phyloP scores from a whole-genome alignment of 2,329 filamentous ascomycete genomes.

The Fusarium sp. region DNA sequence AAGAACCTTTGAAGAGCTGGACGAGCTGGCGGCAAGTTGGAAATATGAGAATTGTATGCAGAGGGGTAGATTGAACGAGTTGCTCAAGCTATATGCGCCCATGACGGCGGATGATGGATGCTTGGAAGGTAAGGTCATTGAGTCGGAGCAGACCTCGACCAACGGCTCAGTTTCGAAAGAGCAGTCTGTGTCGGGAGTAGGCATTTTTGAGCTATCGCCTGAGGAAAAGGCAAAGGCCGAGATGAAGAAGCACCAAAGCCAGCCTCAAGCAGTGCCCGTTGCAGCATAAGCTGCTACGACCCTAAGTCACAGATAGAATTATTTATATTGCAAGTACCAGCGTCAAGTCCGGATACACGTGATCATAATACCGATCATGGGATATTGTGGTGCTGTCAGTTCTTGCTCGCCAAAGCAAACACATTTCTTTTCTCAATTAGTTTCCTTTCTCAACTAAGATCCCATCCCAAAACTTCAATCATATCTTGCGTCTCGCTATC shows the following conservation, averaged over 20 bases:
- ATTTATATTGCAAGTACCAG: no score
- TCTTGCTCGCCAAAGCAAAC: no score
- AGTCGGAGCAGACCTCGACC: neutral
- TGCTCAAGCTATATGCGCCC: conserved; percentile 57
- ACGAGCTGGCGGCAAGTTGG: conserved; percentile 63
- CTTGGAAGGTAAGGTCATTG: conserved; percentile 46
- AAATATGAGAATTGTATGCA: conserved; percentile 65
- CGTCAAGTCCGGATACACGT: no score
- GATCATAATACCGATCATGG: no score
- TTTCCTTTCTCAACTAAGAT: no score
- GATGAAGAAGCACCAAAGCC: neutral
- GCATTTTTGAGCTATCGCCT: conserved; percentile 47
- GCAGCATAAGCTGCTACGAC: neutral
- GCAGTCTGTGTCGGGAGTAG: conserved; percentile 44
- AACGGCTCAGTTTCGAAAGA: conserved; percentile 1
- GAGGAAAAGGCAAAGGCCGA: conserved; percentile 35
- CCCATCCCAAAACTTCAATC: no score
- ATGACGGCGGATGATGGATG: conserved; percentile 42
- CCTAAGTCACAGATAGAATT: no score
- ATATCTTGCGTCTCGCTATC: neutral
- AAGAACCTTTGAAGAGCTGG: conserved; percentile 62
- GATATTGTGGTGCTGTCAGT: no score
- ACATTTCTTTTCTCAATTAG: no score
- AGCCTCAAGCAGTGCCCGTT: neutral
- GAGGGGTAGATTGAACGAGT: conserved; percentile 62